Conservation (phyloP, 805 yeast genomes). For the Gaillardinia entomophila region DNA sequence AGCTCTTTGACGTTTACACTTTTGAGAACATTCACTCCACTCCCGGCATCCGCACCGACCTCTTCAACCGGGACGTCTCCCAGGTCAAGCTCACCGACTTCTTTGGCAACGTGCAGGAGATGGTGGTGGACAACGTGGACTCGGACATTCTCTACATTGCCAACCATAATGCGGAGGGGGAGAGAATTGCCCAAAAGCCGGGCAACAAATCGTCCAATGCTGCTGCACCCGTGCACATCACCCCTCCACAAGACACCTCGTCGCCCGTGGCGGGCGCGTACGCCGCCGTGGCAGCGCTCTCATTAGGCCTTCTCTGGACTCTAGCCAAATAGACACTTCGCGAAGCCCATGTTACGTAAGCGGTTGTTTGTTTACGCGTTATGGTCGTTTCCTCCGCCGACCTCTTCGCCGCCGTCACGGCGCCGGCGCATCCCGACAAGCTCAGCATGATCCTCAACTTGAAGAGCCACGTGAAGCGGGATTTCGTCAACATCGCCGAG, state of each 20-base stretch:
- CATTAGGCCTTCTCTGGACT: too few relatives aligned
- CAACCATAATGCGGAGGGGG: slow-evolving; percentile 24
- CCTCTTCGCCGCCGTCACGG: slow-evolving; percentile 10
- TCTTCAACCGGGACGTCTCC: slow-evolving; percentile 58
- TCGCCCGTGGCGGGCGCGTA: neutral
- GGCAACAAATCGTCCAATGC: too few relatives aligned
- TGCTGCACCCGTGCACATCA: too few relatives aligned
- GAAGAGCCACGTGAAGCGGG: slow-evolving; percentile 52
- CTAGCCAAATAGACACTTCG: too few relatives aligned
- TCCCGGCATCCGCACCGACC: slow-evolving; percentile 87
- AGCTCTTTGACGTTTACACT: slow-evolving; percentile 78
- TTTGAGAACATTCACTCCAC: slow-evolving; percentile 83
- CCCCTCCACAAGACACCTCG: neutral
- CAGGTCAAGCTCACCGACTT: slow-evolving; percentile 85
- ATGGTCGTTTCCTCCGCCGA: slow-evolving; percentile 1
- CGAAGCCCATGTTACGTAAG: too few relatives aligned
- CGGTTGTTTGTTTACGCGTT: too few relatives aligned
- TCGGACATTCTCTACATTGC: slow-evolving; percentile 37
- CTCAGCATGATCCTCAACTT: slow-evolving; percentile 23
- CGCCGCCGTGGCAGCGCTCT: too few relatives aligned
- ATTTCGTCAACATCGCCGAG: slow-evolving; percentile 43
- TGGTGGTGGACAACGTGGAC: slow-evolving; percentile 55
- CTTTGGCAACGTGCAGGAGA: slow-evolving; percentile 86
- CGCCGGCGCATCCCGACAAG: slow-evolving; percentile 10
- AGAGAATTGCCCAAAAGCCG: too few relatives aligned